Evolutionary conservation across 23 red algal species (phyloP).

Genomic region (Gracilariopsis chorda): DNA sequence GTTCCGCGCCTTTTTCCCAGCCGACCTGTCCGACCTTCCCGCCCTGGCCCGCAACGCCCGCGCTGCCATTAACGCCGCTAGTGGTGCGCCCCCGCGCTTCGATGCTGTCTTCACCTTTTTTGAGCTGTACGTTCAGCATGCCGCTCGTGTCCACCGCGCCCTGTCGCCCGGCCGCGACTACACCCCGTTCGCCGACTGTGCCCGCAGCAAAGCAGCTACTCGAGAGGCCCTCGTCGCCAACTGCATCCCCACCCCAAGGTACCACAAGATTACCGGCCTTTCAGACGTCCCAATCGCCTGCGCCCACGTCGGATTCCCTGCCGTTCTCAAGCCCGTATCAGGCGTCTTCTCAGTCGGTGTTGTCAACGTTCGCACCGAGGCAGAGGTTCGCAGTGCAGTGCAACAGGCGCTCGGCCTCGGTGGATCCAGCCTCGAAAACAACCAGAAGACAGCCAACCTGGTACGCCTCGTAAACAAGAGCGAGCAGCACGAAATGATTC

Average conservation of each 20-base stretch:
- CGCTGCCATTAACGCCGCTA: conserved; percentile 24
- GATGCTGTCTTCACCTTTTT: conserved; percentile 91
- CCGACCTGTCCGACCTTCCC: conserved; percentile 77
- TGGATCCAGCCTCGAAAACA: conserved; percentile 48
- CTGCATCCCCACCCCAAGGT: conserved; percentile 78
- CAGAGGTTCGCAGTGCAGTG: conserved; percentile 45
- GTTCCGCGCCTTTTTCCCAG: conserved; percentile 76
- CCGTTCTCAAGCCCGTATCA: conserved; percentile 85
- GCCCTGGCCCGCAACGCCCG: conserved; percentile 59
- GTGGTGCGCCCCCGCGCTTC: conserved; percentile 20
- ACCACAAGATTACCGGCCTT: conserved; percentile 23
- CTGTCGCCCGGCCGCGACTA: conserved; percentile 61
- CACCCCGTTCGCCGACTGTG: conserved; percentile 70
- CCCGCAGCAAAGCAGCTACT: conserved; percentile 86
- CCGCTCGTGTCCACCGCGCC: conserved; percentile 77
- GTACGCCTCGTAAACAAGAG: too few species aligned
- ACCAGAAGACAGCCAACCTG: conserved; percentile 68
- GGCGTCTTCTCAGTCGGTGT: conserved; percentile 94
- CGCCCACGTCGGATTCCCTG: conserved; percentile 89
- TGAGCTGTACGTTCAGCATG: conserved; percentile 90
- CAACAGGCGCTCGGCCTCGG: conserved; percentile 30
- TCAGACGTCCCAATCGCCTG: conserved; percentile 67
- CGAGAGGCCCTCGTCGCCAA: conserved; percentile 76
- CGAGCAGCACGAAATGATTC: conserved; percentile 88
- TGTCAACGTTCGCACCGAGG: conserved; percentile 14